phyloP scores from a whole-genome alignment of 148 eudicot genomes.

The Rhododendron henanense region DNA sequence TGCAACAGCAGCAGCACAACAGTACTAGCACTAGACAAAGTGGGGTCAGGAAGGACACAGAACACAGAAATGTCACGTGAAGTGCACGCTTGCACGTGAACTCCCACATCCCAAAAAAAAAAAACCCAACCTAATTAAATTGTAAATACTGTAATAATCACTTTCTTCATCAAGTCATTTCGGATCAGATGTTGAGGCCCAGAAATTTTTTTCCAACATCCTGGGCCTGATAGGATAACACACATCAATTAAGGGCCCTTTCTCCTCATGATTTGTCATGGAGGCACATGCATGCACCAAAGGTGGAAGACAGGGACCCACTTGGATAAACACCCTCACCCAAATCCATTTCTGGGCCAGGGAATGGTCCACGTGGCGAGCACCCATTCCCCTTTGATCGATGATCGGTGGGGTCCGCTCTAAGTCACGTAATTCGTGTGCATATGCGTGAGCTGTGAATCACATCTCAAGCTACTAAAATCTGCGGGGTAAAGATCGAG shows the following conservation, averaged over 20 bases:
- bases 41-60: neutral
- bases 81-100: conserved; percentile 7
- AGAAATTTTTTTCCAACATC: neutral
- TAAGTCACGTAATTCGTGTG: no score
- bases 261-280: neutral
- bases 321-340: neutral
- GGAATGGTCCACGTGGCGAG: conserved; percentile 35
- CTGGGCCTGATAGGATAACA: neutral
- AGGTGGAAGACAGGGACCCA: conserved; percentile 5
- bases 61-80: conserved; percentile 9
- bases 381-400: conserved; percentile 15
- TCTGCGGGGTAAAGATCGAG: no score
- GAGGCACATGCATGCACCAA: neutral
- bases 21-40: neutral
- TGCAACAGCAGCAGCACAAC: neutral
- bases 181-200: neutral
- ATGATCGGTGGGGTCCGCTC: neutral
- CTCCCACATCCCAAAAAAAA: neutral
- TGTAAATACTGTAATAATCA: neutral
- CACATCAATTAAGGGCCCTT: neutral
- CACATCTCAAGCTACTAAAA: no score
- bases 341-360: conserved; percentile 25
- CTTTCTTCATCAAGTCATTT: neutral
- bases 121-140: no score
- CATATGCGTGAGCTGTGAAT: no score